Conservation (phyloP, 345 rosid species). For the Durio zibethinus region DNA sequence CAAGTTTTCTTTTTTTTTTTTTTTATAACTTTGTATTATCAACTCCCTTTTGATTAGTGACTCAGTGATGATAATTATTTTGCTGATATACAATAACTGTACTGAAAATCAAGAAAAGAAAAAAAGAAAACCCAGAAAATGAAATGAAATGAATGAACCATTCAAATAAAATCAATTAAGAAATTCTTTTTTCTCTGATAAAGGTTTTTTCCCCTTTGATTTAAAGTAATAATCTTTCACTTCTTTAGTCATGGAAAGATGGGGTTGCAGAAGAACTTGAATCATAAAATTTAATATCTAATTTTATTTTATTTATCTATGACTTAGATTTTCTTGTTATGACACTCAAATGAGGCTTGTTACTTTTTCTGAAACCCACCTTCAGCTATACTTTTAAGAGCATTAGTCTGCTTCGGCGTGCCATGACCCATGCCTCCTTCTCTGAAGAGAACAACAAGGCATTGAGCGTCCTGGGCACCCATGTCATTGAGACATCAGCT, state of each 20-base stretch:
- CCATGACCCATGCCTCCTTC: conserved; percentile 71
- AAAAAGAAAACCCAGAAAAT: neutral
- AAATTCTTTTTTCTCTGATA: neutral
- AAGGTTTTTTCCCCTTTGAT: neutral
- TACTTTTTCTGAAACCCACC: conserved; percentile 1
- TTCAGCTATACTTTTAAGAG: conserved; percentile 49
- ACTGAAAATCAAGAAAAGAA: conserved; percentile 24
- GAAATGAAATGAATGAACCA: neutral
- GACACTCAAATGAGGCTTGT: neutral
- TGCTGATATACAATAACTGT: conserved; percentile 13
- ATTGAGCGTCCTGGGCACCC: conserved; percentile 51
- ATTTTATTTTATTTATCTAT: neutral
- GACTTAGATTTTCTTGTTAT: neutral
- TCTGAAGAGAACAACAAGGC: conserved; percentile 68
- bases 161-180: conserved; percentile 40
- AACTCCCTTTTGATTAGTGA: neutral
- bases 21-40: neutral
- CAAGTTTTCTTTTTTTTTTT: neutral
- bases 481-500: conserved; percentile 47
- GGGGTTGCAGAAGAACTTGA: neutral
- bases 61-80: neutral
- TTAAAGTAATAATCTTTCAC: neutral
- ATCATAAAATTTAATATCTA: neutral
- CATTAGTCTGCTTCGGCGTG: conserved; percentile 52
- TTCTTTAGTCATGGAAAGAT: neutral